Evolutionary conservation across 2,329 filamentous ascomycete genomes (phyloP).

Genomic region (Ophiostoma perfectum): DNA sequence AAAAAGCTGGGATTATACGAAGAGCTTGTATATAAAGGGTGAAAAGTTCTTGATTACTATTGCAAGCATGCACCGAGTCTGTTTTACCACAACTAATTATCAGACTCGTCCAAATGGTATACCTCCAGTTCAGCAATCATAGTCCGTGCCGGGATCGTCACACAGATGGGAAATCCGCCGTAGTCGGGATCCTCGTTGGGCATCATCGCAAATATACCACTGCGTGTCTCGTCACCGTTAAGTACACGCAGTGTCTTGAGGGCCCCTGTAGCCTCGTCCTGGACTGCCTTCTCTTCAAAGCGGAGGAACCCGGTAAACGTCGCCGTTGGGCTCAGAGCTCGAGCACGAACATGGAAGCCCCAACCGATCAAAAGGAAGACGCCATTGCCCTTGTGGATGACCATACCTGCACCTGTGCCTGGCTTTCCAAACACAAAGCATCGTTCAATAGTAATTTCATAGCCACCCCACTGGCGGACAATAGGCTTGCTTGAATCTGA

Average conservation of each 20-base stretch:
- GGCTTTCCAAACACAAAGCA: conserved; percentile 40
- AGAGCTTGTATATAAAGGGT: no score
- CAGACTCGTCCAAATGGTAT: conserved; percentile 29
- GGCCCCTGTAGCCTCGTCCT: neutral
- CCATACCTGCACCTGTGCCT: conserved; percentile 36
- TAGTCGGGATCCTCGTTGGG: conserved; percentile 52
- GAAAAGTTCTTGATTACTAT: no score
- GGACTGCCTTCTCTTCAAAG: conserved; percentile 33
- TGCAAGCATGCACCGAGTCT: no score
- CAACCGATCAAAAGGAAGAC: conserved; percentile 37
- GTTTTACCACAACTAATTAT: neutral
- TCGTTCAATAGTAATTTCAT: conserved; percentile 25
- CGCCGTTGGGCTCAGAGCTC: conserved; percentile 31
- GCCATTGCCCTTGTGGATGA: conserved; percentile 35
- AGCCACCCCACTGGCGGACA: conserved; percentile 12
- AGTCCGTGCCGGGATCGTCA: conserved; percentile 49
- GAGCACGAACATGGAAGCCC: conserved; percentile 37
- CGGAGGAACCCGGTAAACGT: conserved; percentile 38
- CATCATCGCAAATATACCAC: conserved; percentile 47
- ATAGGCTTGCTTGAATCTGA: neutral
- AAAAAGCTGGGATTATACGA: no score
- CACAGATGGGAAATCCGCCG: conserved; percentile 50
- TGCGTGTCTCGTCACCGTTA: conserved; percentile 41
- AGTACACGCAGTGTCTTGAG: conserved; percentile 26
- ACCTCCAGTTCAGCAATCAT: conserved; percentile 41